Base-by-base conservation (phyloP, 2,329 filamentous ascomycete species). In the Alternaria sp. region DNA sequence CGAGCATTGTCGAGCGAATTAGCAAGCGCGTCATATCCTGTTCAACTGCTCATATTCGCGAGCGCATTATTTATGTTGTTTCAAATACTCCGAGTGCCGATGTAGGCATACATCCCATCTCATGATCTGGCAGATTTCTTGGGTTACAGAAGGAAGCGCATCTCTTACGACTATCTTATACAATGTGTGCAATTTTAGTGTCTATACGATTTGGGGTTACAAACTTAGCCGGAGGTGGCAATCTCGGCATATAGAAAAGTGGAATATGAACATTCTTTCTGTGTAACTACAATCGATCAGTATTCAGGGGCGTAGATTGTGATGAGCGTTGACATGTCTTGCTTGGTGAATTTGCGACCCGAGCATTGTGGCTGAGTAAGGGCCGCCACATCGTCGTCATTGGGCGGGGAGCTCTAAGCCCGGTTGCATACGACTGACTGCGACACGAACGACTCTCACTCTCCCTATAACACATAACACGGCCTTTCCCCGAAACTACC, bases 161-260 rank as follows among this genome's bases (percentile, higher is more conserved):
- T 49, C 44, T 45, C 44, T 47, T 55, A 32, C 26, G 61, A 67
- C 62, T 67, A 66, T 69, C 62, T 60, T 59, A 64, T 72, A 66
- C 72, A 70, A 50, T 61, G 59, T 66, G 61, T 63, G 59, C 56
- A 59, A 63, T 65, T 50, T 62, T 73, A 71, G 68, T 71, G 67
- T 75, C 61, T 73, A 73, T 71, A 72, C 63, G 66, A 36, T 55
- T 19, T 65, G 63, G 70, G 52, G 58, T 49, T 59, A 61, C 51
- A 49, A 28, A 28, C 30, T 30, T 49, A 56, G 26, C 52, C 46
- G 17, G 45, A 57, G 59, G 58, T 50, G 63, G 63, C 61, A 63
- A 58, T 47, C 44, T 61, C 32, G 62, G 55, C 61, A 62, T 59
- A 58, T 23, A 58, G 58, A 62, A 62, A 67, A 57, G 55, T 59